Conservation (phyloP, 1,284 basidiomycete species). For the Ceratobasidium sp. region DNA sequence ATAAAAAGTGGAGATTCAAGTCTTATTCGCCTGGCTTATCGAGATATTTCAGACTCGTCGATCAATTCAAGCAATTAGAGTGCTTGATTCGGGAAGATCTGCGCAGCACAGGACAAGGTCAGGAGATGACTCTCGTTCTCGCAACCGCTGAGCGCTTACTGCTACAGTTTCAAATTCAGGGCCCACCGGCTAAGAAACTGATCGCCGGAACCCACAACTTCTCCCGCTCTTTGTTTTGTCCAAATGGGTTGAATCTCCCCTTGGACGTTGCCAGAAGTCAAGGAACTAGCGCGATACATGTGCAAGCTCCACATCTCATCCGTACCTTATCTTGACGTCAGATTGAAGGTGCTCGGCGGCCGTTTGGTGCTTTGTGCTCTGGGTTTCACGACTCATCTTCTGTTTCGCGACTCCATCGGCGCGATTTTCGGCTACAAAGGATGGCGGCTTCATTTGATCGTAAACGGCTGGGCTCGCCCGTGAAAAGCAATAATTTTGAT, state of each 20-base stretch:
- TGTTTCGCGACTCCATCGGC: neutral
- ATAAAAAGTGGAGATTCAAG: neutral
- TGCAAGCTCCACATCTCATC: constrained; percentile 1
- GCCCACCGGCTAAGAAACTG: constrained; percentile 4
- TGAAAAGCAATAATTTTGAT: neutral
- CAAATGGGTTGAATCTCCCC: constrained; percentile 15
- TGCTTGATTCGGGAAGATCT: no score
- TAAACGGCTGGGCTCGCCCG: neutral
- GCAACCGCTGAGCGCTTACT: constrained; percentile 7
- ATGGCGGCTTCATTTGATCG: constrained; percentile 16
- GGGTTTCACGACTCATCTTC: neutral
- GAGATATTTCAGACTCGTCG: no score
- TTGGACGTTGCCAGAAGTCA: constrained; percentile 22
- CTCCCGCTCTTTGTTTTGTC: constrained; percentile 38
- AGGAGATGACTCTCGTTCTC: neutral
- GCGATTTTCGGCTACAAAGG: constrained; percentile 26
- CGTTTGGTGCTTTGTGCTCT: constrained; percentile 16
- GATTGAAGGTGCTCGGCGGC: neutral
- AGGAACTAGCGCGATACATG: constrained; percentile 9
- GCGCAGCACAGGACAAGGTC: no score
- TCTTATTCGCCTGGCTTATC: no score
- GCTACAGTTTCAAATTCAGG: neutral
- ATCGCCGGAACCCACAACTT: constrained; percentile 8
- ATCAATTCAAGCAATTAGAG: no score
- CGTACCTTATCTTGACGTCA: constrained; percentile 13